Evolutionary conservation across 352 stramenopile species (phyloP).

Genomic region (Globisporangium abappressorium): DNA sequence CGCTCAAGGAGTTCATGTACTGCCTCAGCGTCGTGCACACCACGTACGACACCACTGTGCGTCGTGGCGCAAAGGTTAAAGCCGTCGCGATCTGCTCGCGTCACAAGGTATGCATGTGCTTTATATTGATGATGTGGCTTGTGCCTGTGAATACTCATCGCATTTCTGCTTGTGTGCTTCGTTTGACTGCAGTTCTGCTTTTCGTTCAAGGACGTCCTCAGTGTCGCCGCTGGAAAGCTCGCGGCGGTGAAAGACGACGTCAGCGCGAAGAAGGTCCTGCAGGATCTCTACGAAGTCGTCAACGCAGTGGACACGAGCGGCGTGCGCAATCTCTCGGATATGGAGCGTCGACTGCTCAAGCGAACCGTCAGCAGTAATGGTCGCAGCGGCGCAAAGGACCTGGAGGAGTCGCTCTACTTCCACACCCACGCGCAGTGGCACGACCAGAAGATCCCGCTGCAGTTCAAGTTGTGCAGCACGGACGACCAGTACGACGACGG

Average conservation of each 20-base stretch:
- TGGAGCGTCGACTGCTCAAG: conserved; percentile 76
- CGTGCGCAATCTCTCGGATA: conserved; percentile 60
- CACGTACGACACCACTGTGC: conserved; percentile 66
- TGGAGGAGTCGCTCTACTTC: conserved; percentile 57
- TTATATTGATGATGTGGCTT: neutral
- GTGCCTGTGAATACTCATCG: neutral
- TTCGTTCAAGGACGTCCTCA: conserved; percentile 69
- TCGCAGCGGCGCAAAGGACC: conserved; percentile 35
- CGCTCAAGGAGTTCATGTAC: conserved; percentile 80
- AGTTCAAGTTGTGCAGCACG: conserved; percentile 82
- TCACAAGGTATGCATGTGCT: conserved; percentile 44
- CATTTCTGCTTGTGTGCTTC: conserved; percentile 19
- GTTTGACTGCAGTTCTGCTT: conserved; percentile 46
- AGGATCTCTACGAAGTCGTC: conserved; percentile 64
- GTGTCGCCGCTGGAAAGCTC: conserved; percentile 72
- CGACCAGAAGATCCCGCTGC: conserved; percentile 59
- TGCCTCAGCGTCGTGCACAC: conserved; percentile 86
- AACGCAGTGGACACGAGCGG: conserved; percentile 69
- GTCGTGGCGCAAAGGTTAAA: conserved; percentile 77
- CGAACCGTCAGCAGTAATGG: conserved; percentile 58
- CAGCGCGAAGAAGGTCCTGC: conserved; percentile 43
- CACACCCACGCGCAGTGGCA: conserved; percentile 53
- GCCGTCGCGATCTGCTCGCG: conserved; percentile 79
- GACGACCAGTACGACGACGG: conserved; percentile 84
- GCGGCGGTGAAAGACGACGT: conserved; percentile 38